Percentiles rank a stretch among this genome's conserved stretches.
phyloP scores from a whole-genome alignment of 179 eudicot genomes.

The Nepenthes alata region DNA sequence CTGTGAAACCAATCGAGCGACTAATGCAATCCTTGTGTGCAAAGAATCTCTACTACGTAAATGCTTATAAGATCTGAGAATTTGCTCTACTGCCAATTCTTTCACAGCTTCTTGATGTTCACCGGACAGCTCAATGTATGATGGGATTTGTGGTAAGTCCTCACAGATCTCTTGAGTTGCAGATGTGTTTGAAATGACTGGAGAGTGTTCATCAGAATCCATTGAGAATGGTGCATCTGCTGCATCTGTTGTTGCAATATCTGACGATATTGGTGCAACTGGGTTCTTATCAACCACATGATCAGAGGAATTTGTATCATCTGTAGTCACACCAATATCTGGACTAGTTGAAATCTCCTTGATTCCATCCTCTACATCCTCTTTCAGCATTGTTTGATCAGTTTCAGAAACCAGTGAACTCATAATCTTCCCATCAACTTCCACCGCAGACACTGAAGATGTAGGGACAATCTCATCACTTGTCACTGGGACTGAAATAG shows the following conservation, averaged over 20 bases:
- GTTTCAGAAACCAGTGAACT: slow-evolving; percentile 11
- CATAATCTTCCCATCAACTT: slow-evolving; percentile 21
- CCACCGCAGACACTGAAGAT: slow-evolving; percentile 22
- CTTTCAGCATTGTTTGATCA: slow-evolving; percentile 26
- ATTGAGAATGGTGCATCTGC: slow-evolving; percentile 21
- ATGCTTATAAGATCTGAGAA: slow-evolving; percentile 45
- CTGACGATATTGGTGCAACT: slow-evolving; percentile 19
- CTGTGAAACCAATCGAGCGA: slow-evolving; percentile 88
- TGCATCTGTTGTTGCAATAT: slow-evolving; percentile 25
- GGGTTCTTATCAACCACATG: slow-evolving; percentile 26
- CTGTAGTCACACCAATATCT: slow-evolving; percentile 25
- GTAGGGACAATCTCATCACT: slow-evolving; percentile 24
- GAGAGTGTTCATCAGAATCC: slow-evolving; percentile 52
- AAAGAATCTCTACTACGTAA: slow-evolving; percentile 29
- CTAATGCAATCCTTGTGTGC: slow-evolving; percentile 56
- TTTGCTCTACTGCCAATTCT: slow-evolving; percentile 50
- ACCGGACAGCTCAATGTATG: slow-evolving; percentile 50
- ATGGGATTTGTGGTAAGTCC: slow-evolving; percentile 58
- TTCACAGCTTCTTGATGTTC: slow-evolving; percentile 36
- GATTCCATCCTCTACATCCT: slow-evolving; percentile 30
- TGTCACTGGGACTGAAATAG: slow-evolving; percentile 17
- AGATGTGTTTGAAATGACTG: slow-evolving; percentile 31
- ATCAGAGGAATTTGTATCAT: slow-evolving; percentile 24
- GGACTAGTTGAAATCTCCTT: slow-evolving; percentile 20
- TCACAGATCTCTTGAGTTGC: slow-evolving; percentile 38